These are phyloP conservation scores for Scedosporium aurantiacum DNA, from an alignment of 2,329 filamentous ascomycete species.

Conservation along the genomic window DNA sequence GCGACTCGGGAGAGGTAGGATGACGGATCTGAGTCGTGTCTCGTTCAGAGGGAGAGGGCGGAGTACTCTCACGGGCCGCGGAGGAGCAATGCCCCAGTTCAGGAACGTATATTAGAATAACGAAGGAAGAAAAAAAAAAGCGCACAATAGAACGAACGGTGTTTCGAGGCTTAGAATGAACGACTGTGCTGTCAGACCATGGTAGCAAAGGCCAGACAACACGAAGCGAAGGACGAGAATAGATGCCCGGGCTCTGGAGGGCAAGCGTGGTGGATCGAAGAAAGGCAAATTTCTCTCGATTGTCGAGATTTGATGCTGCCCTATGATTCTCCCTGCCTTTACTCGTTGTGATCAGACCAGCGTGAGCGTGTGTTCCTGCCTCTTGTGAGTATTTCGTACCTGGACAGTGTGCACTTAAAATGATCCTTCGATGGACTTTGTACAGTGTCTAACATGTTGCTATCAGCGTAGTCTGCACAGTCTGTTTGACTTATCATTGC, in stretches of 20 bases:
- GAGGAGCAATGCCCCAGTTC: background rate
- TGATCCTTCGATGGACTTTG: background rate
- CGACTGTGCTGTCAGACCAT: background rate
- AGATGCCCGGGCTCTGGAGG: background rate
- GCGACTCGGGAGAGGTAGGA: background rate
- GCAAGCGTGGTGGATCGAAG: background rate
- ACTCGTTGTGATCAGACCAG: background rate
- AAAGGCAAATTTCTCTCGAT: background rate
- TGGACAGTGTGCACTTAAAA: background rate
- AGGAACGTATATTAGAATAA: background rate
- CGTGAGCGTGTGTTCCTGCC: background rate
- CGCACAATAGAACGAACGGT: background rate
- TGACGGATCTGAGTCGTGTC: background rate
- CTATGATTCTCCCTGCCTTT: background rate
- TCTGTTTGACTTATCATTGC: background rate
- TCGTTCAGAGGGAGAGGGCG: background rate
- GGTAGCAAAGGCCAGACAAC: background rate
- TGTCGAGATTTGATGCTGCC: background rate
- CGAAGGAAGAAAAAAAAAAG: background rate
- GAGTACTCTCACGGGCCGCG: background rate
- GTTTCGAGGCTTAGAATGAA: background rate
- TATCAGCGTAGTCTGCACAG: background rate
- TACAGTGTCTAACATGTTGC: background rate
- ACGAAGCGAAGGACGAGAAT: background rate
- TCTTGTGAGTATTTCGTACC: background rate